These are phyloP conservation scores for Aspergillus texensis DNA, from an alignment of 2,329 filamentous ascomycete genomes.

Conservation along the genomic window DNA sequence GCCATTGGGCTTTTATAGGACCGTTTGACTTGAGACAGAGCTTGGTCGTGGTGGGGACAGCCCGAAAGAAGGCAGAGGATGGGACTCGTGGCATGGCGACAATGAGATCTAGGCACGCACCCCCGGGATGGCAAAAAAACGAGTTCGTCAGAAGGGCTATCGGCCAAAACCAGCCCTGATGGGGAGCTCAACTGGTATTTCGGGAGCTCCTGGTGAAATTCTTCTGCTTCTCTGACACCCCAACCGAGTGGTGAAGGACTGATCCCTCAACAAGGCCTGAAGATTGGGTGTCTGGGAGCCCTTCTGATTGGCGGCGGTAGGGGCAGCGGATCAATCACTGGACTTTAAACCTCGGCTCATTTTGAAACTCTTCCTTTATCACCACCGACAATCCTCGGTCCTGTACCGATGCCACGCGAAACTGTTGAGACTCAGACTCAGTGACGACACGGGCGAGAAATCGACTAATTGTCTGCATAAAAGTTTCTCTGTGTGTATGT, in stretches of 20 bases:
- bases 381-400: background rate
- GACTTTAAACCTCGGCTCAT: background rate
- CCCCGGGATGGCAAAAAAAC: background rate
- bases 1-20: constrained; percentile 16
- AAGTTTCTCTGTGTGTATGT: background rate
- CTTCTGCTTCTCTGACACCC: background rate
- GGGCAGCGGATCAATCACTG: background rate
- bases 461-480: background rate
- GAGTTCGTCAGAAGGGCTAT: background rate
- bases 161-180: background rate
- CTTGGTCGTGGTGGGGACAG: constrained; percentile 22
- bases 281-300: background rate
- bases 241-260: background rate
- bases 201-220: background rate
- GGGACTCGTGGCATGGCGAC: constrained; percentile 17
- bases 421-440: background rate
- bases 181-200: too few species aligned
- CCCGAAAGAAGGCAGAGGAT: constrained; percentile 17
- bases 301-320: background rate
- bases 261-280: background rate
- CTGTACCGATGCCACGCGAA: background rate
- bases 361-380: background rate
- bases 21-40: constrained; percentile 14
- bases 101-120: background rate
- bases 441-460: background rate